phyloP scores from a whole-genome alignment of 1,139 yeast genomes.

The Hansenula lynferdii region DNA sequence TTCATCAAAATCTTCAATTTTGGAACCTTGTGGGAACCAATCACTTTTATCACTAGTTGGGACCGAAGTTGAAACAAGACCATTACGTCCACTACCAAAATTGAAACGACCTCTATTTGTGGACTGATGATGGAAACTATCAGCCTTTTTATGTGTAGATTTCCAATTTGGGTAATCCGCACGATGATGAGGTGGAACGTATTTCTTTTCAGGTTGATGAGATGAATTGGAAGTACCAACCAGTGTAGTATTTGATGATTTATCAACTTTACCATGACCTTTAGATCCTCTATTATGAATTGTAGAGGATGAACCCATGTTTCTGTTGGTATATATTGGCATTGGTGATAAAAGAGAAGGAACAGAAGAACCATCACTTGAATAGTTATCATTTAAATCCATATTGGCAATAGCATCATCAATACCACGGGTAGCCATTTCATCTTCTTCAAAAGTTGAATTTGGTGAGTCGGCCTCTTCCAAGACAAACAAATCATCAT shows the following conservation, averaged over 20 bases:
- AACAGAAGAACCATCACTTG: slow-evolving; percentile 10
- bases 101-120: slow-evolving; percentile 15
- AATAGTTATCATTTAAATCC: slow-evolving; percentile 18
- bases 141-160: slow-evolving; percentile 6
- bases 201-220: slow-evolving; percentile 24
- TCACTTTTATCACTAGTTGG: slow-evolving; percentile 34
- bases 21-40: slow-evolving; percentile 34
- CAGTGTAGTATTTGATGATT: too few relatives aligned
- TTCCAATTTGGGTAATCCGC: slow-evolving; percentile 13
- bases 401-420: slow-evolving; percentile 11
- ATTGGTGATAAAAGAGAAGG: slow-evolving; percentile 15
- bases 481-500: slow-evolving; percentile 36
- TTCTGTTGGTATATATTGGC: slow-evolving; percentile 2
- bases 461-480: slow-evolving; percentile 33
- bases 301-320: slow-evolving; percentile 15
- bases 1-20: slow-evolving; percentile 35
- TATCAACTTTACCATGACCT: too few relatives aligned
- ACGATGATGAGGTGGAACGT: slow-evolving; percentile 47
- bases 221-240: too few relatives aligned
- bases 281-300: slow-evolving; percentile 2
- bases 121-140: slow-evolving; percentile 10
- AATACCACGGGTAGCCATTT: slow-evolving; percentile 1
- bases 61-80: slow-evolving; percentile 34
- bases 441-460: slow-evolving; percentile 19
- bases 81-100: slow-evolving; percentile 1